A percentile compares a stretch with the other conserved stretches of the same genome.
Evolutionary conservation across 306 rosid genomes (phyloP).

Genomic region (Quercus variabilis): DNA sequence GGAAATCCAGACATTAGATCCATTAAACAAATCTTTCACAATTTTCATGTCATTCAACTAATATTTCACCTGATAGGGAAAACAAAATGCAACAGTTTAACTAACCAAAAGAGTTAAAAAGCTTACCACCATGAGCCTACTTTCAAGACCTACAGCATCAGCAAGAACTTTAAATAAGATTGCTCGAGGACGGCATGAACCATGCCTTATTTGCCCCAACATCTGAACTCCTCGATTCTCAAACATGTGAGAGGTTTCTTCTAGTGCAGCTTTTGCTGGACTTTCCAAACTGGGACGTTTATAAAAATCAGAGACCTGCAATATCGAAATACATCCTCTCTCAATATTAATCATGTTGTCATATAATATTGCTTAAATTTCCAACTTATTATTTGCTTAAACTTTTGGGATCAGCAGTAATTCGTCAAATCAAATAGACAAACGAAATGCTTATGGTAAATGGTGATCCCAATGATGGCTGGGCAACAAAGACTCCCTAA

Average conservation of each 20-base stretch:
- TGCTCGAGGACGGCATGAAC: slow-evolving; percentile 94
- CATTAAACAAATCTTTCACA: slow-evolving; percentile 11
- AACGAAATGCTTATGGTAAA: neutral
- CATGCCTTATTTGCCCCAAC: slow-evolving; percentile 89
- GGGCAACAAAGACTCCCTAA: neutral
- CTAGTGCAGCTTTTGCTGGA: slow-evolving; percentile 87
- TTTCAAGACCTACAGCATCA: slow-evolving; percentile 96
- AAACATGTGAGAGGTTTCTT: slow-evolving; percentile 74
- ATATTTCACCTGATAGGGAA: neutral
- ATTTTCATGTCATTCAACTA: neutral
- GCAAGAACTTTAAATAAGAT: slow-evolving; percentile 92
- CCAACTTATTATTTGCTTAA: neutral
- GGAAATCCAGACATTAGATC: slow-evolving; percentile 13
- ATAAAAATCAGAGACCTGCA: slow-evolving; percentile 83
- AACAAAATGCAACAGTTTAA: neutral
- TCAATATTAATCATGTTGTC: neutral
- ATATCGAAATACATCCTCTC: neutral
- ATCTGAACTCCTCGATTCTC: slow-evolving; percentile 88
- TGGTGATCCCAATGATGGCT: neutral
- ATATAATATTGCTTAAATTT: neutral
- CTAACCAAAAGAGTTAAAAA: slow-evolving; percentile 21
- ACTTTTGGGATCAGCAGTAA: neutral
- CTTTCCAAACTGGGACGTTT: slow-evolving; percentile 83
- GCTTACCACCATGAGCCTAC: slow-evolving; percentile 91
- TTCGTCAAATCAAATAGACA: neutral